Evolutionary conservation across 2,329 filamentous ascomycete genomes (phyloP), one percentile per base, ranked within the genome.

Genomic region (Ceratocystis huliohia): DNA sequence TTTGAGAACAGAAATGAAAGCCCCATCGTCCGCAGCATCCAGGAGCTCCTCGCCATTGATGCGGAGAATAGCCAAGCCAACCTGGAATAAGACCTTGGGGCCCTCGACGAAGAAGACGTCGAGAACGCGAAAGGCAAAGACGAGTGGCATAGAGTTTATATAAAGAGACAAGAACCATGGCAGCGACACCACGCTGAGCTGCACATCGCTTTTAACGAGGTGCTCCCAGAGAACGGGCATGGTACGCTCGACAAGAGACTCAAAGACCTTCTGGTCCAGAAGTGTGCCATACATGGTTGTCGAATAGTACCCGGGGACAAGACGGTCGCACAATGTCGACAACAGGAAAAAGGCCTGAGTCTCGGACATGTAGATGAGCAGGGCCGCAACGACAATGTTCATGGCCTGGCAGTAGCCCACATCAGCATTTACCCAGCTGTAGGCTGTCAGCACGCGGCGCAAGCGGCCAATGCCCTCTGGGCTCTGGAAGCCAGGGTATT

Each of bases 171-270:
- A 81, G 74, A 99, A 99, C 94, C 94, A 99, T 2, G 94, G 94
- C 56, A 99, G 81, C 8, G 93, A 97, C 17, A 97, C 94, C 44
- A 99, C 94, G 0, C 94, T 97, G 22, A 99, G 84, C 75, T 99
- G 95, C 25, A 99, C 91, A 73, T 99, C 94, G 68, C 89, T 94
- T 77, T 94, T 96, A 70, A 92, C 88, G n/a, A 99, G 84, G 73
- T 99, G 94, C 25, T 97, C 93, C 92, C 94, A 99, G 17, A 99
- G 82, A 67, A 99, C 88, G 1, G 94, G 94, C 92, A 99, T 97
- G 1, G 94, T 99, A 78, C 91, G 94, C 75, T 99, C 94, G n/a
- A 99, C 94, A 3, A 99, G 81, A 1, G 89, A 95, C 77, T 99
- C 94, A 72, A 99, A 99, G 15, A 99, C 94, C 71, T 94, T 91